A percentile compares a stretch with the other conserved stretches of the same genome.
These are phyloP conservation scores for Wickerhamiella alocasiicola DNA, from an alignment of 805 yeast species.

Conservation along the genomic window DNA sequence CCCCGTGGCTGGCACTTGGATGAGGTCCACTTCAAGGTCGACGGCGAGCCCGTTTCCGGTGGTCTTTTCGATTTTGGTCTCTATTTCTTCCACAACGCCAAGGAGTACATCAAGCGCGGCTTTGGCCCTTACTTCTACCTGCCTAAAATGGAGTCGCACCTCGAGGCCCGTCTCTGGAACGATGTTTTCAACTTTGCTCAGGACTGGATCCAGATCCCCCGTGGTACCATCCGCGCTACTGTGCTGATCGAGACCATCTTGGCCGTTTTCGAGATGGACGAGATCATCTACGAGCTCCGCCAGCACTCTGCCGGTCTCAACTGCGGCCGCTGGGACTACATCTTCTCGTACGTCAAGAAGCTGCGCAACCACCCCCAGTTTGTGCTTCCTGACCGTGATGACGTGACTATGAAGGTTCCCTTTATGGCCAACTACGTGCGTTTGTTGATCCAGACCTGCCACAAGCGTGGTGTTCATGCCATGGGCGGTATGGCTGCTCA, in stretches of 20 bases:
- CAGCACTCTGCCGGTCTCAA: constrained; percentile 61
- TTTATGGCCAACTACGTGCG: constrained; percentile 58
- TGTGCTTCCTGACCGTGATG: constrained; percentile 55
- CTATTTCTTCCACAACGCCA: constrained; percentile 58
- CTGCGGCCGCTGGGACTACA: constrained; percentile 72
- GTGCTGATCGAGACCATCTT: constrained; percentile 61
- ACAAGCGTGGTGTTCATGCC: constrained; percentile 61
- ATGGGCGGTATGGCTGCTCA: constrained; percentile 76
- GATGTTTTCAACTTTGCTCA: constrained; percentile 54
- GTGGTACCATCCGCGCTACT: constrained; percentile 62
- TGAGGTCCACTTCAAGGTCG: constrained; percentile 53
- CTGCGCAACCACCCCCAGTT: constrained; percentile 50
- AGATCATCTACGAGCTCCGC: constrained; percentile 60
- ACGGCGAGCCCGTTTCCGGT: constrained; percentile 56
- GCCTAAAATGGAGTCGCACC: constrained; percentile 67
- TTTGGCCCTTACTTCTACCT: constrained; percentile 61
- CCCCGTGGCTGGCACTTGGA: constrained; percentile 66
- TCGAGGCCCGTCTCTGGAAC: constrained; percentile 67
- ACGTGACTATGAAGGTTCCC: constrained; percentile 57
- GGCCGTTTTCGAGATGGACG: constrained; percentile 69
- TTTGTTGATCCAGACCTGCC: constrained; percentile 54
- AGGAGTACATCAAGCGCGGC: constrained; percentile 43
- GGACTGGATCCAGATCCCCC: constrained; percentile 48
- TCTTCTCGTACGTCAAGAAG: constrained; percentile 55
- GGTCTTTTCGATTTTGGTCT: constrained; percentile 58